phyloP scores from a whole-genome alignment of 352 stramenopile genomes.

The Plasmopara muralis region DNA sequence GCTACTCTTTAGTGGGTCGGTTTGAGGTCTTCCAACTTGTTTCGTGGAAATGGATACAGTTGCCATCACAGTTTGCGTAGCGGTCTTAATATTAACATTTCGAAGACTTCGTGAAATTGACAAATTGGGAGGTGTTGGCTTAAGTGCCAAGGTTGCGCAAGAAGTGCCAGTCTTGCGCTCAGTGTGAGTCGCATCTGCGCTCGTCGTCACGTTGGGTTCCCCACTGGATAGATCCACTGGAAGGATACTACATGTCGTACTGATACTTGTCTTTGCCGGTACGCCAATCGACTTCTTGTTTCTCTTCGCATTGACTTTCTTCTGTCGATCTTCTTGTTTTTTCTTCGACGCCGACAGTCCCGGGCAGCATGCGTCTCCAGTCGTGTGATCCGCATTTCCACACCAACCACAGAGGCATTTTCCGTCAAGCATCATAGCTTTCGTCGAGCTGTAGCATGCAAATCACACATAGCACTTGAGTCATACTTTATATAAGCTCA shows the following conservation, averaged over 20 bases:
- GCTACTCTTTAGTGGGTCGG: not conserved
- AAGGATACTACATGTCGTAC: not conserved
- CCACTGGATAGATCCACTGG: not conserved
- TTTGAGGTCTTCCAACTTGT: constrained; percentile 13
- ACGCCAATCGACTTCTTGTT: constrained; percentile 27
- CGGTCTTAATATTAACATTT: constrained; percentile 29
- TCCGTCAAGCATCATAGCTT: constrained; percentile 81
- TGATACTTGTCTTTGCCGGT: constrained; percentile 40
- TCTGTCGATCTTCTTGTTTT: constrained; percentile 31
- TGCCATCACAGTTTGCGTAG: constrained; percentile 31
- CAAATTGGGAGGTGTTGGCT: constrained; percentile 7
- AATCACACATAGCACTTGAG: not conserved
- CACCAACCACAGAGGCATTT: constrained; percentile 79
- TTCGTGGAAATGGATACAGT: constrained; percentile 9
- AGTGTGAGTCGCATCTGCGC: not conserved
- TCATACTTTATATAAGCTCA: no score
- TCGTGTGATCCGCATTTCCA: constrained; percentile 64
- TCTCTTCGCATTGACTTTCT: constrained; percentile 50
- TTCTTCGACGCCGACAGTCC: constrained; percentile 46
- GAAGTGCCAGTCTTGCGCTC: not conserved
- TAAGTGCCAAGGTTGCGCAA: not conserved
- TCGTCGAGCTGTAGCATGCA: constrained; percentile 43
- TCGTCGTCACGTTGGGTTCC: constrained; percentile 6
- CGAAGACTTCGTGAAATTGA: constrained; percentile 15
- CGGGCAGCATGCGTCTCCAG: constrained; percentile 41